A percentile compares a stretch with the other conserved stretches of the same genome.
phyloP scores from a whole-genome alignment of 73 alveolate genomes.

The Stentor coeruleus region DNA sequence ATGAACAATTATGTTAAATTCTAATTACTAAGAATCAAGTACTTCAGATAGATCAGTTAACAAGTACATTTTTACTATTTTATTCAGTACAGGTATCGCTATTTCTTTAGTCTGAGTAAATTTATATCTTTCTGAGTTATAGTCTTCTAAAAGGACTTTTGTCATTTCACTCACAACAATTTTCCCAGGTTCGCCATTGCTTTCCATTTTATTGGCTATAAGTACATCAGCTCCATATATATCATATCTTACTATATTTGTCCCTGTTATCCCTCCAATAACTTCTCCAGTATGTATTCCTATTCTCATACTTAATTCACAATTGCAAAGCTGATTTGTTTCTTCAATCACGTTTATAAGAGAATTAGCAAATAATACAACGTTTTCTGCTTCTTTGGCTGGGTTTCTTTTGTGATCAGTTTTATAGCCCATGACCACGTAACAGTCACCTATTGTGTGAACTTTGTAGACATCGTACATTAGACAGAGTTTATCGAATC shows the following conservation, averaged over 20 bases:
- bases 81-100: too few relatives aligned
- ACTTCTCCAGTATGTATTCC: slow-evolving; percentile 20
- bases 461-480: slow-evolving; percentile 89
- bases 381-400: not conserved
- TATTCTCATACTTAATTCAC: slow-evolving; percentile 3
- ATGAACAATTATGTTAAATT: too few relatives aligned
- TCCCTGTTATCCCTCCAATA: slow-evolving; percentile 18
- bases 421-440: slow-evolving; percentile 91
- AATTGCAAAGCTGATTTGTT: not conserved
- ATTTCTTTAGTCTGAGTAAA: slow-evolving; percentile 10
- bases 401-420: slow-evolving; percentile 27
- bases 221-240: slow-evolving; percentile 13
- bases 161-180: slow-evolving; percentile 5
- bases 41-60: too few relatives aligned
- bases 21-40: too few relatives aligned
- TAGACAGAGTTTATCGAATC: slow-evolving; percentile 90
- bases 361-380: not conserved
- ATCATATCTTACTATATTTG: slow-evolving; percentile 18
- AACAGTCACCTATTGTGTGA: slow-evolving; percentile 98
- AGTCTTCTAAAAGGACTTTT: not conserved
- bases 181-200: not conserved
- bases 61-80: too few relatives aligned
- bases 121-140: not conserved
- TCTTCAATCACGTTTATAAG: not conserved
- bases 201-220: slow-evolving; percentile 18